phyloP scores from a whole-genome alignment of 2,329 filamentous ascomycete genomes.

The Metarhizium guizhouense region DNA sequence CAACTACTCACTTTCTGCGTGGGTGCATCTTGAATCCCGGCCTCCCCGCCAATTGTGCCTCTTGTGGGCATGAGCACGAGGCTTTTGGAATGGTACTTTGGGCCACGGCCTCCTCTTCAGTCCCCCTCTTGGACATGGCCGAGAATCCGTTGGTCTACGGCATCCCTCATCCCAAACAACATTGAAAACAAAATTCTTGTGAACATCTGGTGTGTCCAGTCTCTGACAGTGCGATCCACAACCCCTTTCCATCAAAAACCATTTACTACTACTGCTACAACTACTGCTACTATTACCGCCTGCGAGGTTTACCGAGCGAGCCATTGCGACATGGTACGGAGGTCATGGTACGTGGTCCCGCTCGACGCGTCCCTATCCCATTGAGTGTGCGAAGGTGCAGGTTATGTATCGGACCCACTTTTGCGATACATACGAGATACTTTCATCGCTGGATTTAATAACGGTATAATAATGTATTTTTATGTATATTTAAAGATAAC shows the following conservation, averaged over 20 bases:
- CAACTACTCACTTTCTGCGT: neutral
- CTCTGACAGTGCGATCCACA: neutral
- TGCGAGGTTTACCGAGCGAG: neutral
- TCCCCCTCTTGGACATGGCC: neutral
- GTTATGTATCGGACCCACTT: no score
- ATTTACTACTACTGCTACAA: no score
- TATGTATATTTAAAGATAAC: no score
- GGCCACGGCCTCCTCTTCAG: neutral
- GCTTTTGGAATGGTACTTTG: neutral
- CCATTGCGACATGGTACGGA: neutral
- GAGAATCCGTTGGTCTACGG: constrained; percentile 1
- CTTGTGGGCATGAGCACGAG: neutral
- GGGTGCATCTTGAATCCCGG: neutral
- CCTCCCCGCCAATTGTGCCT: neutral
- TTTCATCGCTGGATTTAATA: no score
- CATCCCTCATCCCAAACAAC: constrained; percentile 1
- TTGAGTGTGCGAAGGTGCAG: no score
- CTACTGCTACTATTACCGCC: neutral
- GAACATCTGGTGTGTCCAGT: neutral
- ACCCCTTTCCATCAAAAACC: neutral
- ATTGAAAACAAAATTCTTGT: neutral
- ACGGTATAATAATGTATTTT: no score
- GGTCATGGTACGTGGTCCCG: neutral
- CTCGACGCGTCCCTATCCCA: no score
- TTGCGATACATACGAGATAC: no score